Evolutionary conservation across 768 basidiomycete species (phyloP), one percentile per base, ranked within the genome.

Genomic region (Rickenella mellea): DNA sequence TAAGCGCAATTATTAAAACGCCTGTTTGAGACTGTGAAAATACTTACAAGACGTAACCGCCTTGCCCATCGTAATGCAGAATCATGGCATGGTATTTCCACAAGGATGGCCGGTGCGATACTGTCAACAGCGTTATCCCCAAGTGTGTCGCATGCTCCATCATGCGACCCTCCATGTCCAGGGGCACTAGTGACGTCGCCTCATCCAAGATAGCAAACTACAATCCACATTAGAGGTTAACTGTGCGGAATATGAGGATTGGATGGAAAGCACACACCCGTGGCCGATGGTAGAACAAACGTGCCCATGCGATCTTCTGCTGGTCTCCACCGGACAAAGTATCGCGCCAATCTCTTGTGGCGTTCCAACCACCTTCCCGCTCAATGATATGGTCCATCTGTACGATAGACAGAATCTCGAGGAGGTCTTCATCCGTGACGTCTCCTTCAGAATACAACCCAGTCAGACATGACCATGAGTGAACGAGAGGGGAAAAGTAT

Each of bases 121-220:
- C 93, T 1, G 92, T 97, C 49, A 98, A 63, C 20, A 98, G 71
- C 0, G 93, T 97, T 53, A 97, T 97, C 1, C 84, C 86, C 21
- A 96, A 68, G 40, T 71, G 66, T 0, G 86, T 85, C 2, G 92
- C 93, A 51, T 86, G 76, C 55, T 90, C 87, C 80, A 94, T 97
- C 90, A 98, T 93, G 62, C 73, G 67, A 39, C 84, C 89, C 64
- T 97, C 94, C 60, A 93, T 81, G 40, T 93, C 89, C 4, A 83
- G 74, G 3, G 92, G 92, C 6, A 99, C 93, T 3, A 93, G 80
- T 14, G 87, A 90, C 3, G 94, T 97, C 41, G 93, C 93, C 58
- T 99, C 94, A 53, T 99, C 94, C 37, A 98, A 69, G 44, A 98
- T 91, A 9, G 93, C 94, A 52, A 94, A 97, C 90, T 93, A 51